Base-by-base conservation (phyloP, 768 basidiomycete species). In the Pholiota microspora region DNA sequence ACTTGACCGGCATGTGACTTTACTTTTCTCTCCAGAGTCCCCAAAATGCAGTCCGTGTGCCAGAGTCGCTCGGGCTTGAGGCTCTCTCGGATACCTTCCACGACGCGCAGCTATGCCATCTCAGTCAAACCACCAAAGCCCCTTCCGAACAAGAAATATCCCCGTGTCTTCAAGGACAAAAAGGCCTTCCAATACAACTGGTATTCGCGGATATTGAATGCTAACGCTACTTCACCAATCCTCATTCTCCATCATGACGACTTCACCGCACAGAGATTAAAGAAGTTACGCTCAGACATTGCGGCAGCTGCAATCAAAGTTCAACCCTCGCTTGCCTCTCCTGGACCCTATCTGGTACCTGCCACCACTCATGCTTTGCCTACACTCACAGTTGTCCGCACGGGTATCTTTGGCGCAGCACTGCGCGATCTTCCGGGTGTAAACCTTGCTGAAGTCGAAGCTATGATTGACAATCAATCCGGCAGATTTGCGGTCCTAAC, bases 181-280 rank as follows among this genome's bases (percentile, higher is more conserved):
- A 97, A 95, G 69, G 77, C 84, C 1, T 86, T 83, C 70, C 85
- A 92, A 67, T 92, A 86, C 73, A 79, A 83, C 73, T 85, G 88
- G 71, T 94, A 94, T 77, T 75, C 79, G 53, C 79, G 78, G 62
- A 82, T 96, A 58, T 79, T 96, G 64, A 70, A 81, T 54, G 72
- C 76, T 50, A 81, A 80, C 66, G 62, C 70, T 21, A 69, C 75
- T 32, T 75, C 83, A 0, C 86, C 92, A 28, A 73, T 94, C 66
- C 74, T 97, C 59, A 79, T 96, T 71, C 83, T 96, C 56, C 79
- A 84, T 49, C 92, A 93, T 68, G 76, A 80, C 58, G 86, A 90
- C 58, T 89, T 95, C 65, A 75, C 83, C 25, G 83, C 88, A 2
- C 75, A 80, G 35, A 79, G 86, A 35, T 76, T 92, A 60, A 76